Conservation (phyloP, 1,139 yeast genomes). For the Debaryomyces fabryi region DNA sequence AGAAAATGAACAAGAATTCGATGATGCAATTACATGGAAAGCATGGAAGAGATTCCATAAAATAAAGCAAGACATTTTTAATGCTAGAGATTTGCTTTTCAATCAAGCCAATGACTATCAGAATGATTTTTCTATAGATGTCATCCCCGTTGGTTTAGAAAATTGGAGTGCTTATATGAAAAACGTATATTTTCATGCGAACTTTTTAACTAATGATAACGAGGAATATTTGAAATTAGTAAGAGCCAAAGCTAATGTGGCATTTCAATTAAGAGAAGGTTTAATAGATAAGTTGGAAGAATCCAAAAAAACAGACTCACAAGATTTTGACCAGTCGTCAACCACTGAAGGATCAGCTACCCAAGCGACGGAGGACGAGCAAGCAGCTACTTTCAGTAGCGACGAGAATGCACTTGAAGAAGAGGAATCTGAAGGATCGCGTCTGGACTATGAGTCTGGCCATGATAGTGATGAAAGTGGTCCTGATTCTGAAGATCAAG, state of each 20-base stretch:
- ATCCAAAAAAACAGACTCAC: neutral
- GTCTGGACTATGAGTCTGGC: conserved; percentile 3
- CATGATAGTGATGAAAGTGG: neutral
- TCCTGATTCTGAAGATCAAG: conserved; percentile 3
- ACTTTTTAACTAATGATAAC: conserved; percentile 64
- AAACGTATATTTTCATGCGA: conserved; percentile 63
- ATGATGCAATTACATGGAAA: conserved; percentile 52
- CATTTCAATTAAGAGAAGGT: conserved; percentile 72
- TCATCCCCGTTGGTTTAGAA: conserved; percentile 43
- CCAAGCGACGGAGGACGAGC: neutral
- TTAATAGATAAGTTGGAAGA: conserved; percentile 17
- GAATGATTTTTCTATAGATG: conserved; percentile 16
- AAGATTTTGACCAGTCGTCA: neutral
- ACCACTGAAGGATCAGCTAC: neutral
- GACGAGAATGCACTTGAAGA: neutral
- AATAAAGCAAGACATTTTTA: conserved; percentile 56
- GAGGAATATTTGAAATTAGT: conserved; percentile 70
- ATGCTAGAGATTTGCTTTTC: conserved; percentile 59
- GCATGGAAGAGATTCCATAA: conserved; percentile 70
- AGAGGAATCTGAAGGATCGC: neutral
- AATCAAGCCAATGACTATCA: conserved; percentile 46
- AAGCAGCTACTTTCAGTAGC: neutral
- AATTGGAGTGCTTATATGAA: conserved; percentile 54
- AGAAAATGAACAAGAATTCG: conserved; percentile 22
- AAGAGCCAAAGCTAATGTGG: conserved; percentile 80